Evolutionary conservation across 768 basidiomycete species (phyloP), one percentile per base, ranked within the genome.

Genomic region (Leccinum truebloodii): DNA sequence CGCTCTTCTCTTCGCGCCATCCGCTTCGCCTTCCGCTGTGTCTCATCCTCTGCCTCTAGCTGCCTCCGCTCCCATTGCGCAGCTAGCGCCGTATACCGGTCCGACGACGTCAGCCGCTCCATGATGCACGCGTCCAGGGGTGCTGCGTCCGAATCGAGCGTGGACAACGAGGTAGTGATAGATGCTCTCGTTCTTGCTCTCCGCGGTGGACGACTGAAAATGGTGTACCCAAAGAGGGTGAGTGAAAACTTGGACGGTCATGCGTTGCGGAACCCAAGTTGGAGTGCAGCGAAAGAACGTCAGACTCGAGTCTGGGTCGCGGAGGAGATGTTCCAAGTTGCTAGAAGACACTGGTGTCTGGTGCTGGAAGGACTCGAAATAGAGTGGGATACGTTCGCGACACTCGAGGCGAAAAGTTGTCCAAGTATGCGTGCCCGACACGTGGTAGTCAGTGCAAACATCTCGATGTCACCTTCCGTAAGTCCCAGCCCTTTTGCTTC

Each of bases 161-260:
- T 86, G 5, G 76, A 73, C 3, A 78, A 72, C 20, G 72, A 75
- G 8, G 62, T 30, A 1, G 67, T 73, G 35, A 55, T 30, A 63
- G 72, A 65, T 32, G 53, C 66, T 66, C 35, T 72, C 63, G 35
- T 72, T 66, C 35, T 72, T 64, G 35, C 72, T 67, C 55, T 64
- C 52, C 61, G 2, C 54, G 52, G 79, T 9, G 79, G 78, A 28
- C 78, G 78, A n/a, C 89, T 89, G 62, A 91, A 89, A 3, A 89
- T 77, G 55, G 86, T 77, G 62, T 76, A 88, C 6, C 89, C 89
- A 60, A 89, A 89, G 8, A 91, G 67, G 9, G 80, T 82, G 65
- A 89, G 83, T 73, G 62, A 70, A 66, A 55, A 72, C 66, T 55
- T 73, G 69, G 59, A 69, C 44, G 62, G 72, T 65, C 71, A 34